These are phyloP conservation scores for Avicennia marina DNA, from an alignment of 257 asterid species.

Conservation along the genomic window DNA sequence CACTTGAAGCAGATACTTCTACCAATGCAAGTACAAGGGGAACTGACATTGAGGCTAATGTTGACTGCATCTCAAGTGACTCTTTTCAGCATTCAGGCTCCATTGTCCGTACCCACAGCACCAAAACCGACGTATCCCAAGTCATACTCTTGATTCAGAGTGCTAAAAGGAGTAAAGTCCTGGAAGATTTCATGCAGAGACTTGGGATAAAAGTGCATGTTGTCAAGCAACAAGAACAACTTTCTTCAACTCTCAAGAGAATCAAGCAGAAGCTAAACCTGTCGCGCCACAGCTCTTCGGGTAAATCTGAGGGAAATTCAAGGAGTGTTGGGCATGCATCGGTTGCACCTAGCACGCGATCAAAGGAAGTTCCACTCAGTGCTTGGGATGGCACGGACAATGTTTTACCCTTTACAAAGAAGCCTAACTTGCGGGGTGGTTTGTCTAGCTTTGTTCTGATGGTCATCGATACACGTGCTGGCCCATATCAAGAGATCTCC, in stretches of 20 bases:
- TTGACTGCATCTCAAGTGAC: constrained; percentile 13
- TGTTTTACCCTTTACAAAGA: constrained; percentile 9
- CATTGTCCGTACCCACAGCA: constrained; percentile 30
- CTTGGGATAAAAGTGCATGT: constrained; percentile 46
- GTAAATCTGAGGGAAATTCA: too few relatives aligned
- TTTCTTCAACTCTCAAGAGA: constrained; percentile 37
- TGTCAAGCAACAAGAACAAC: constrained; percentile 37
- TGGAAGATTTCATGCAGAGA: constrained; percentile 41
- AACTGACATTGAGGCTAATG: too few relatives aligned
- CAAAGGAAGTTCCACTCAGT: constrained; percentile 47
- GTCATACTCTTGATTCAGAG: constrained; percentile 50
- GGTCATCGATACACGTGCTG: constrained; percentile 46
- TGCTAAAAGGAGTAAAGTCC: constrained; percentile 36
- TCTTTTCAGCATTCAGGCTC: constrained; percentile 21
- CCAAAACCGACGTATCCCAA: constrained; percentile 39
- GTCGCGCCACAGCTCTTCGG: constrained; percentile 21
- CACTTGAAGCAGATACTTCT: background rate
- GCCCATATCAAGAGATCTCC: constrained; percentile 37
- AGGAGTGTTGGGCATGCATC: constrained; percentile 20
- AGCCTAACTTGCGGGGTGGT: constrained; percentile 8
- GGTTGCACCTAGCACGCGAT: constrained; percentile 28
- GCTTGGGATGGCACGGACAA: constrained; percentile 38
- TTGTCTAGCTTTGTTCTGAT: too few relatives aligned
- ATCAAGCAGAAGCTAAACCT: constrained; percentile 29
- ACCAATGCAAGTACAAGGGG: background rate